Conservation (phyloP, 257 asterid genomes). For the Leonotis leonurus region DNA sequence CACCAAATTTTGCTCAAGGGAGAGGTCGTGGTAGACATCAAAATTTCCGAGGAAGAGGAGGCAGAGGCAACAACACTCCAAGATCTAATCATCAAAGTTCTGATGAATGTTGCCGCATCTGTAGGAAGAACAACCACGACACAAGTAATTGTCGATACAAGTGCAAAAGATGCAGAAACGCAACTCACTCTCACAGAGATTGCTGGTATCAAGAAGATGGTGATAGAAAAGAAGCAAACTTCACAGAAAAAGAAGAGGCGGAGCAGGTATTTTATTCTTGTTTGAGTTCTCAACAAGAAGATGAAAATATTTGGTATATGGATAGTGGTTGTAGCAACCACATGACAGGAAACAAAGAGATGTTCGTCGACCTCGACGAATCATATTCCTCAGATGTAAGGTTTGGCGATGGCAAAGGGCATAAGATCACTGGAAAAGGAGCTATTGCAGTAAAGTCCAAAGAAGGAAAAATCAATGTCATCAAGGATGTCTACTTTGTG, state of each 20-base stretch:
- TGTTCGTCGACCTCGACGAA: background rate
- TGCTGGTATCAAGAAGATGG: conserved; percentile 1
- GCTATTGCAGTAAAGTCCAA: no score
- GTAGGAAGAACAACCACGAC: background rate
- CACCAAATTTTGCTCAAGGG: background rate
- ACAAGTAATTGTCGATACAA: background rate
- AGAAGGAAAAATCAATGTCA: no score
- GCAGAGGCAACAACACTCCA: background rate
- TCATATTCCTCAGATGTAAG: background rate
- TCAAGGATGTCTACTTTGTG: background rate
- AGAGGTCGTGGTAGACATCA: background rate
- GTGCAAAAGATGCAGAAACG: conserved; percentile 1
- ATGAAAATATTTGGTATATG: background rate
- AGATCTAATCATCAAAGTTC: background rate
- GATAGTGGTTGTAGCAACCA: no score
- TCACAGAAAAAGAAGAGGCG: background rate
- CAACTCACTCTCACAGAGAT: background rate
- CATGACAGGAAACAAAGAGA: background rate
- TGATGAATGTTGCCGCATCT: background rate
- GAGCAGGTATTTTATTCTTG: no score
- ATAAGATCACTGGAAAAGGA: no score
- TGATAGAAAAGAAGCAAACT: background rate
- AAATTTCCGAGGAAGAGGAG: background rate
- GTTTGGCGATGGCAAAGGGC: background rate
- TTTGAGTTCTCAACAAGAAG: no score